Base-by-base conservation (phyloP, 192 early-diverging fungal genomes). In the Paraglomus brasilianum region DNA sequence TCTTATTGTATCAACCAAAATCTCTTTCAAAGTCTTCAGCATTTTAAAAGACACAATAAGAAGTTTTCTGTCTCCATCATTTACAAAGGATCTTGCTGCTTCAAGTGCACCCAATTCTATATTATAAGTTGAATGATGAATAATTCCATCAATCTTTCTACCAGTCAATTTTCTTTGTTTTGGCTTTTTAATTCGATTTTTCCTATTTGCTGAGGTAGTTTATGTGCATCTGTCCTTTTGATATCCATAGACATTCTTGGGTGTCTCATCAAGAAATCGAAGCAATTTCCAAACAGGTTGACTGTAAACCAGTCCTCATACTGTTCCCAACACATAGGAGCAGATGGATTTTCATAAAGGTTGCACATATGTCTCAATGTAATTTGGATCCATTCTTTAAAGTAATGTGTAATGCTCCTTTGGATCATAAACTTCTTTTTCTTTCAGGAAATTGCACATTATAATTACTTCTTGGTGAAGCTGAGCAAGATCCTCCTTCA, bases 161-260 rank as follows among this genome's bases (percentile, higher is more conserved):
- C 57, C 38, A 15, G 57, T 59, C 57, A 59, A 41, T 59, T 57
- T 59, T 59, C 57, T 59, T 59, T 59, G 57, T 59, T 59, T 59
- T 40, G 14, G 36, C 19, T 59, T 39, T 59, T 8, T 59, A 13
- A 40, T 40, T 40, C 38, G 9, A 59, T 41, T 59, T 59, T 59
- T 59, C 3, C 57, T 59, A 63, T 63, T 63, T 47, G 61, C 61
- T 46, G 61, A 63, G 61, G 61, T 45, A 59, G 57, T 59, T 39
- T 14, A 59, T 59, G 39, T n/a, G 61, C 61, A 63, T 63, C 61
- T 46, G 61, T 63, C 22, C 61, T 63, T 63, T 63, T 63, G 13
- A 63, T 46, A 63, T 63, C 61, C 21, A 24, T 63, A 11, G 61
- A 63, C 44, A 63, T 63, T 63, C 17, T 44, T 44, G 61, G 61